These are phyloP conservation scores for Platanthera zijinensis DNA, from an alignment of 106 monocot genomes.

Conservation along the genomic window DNA sequence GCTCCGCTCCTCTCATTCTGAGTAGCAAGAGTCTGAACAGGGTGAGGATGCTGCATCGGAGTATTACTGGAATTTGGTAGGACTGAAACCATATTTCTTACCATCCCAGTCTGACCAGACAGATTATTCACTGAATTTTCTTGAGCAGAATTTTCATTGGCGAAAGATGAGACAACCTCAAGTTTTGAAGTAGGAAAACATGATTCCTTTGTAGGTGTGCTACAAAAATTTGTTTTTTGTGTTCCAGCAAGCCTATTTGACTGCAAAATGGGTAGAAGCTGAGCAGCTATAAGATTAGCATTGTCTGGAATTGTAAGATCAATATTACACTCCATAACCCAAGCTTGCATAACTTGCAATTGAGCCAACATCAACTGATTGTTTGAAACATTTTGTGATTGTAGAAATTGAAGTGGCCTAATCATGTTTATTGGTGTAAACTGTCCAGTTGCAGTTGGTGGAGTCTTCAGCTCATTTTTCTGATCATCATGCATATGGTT, in stretches of 20 bases:
- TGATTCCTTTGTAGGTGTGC: slow-evolving; percentile 14
- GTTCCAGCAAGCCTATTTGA: slow-evolving; percentile 37
- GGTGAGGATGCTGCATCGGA: slow-evolving; percentile 37
- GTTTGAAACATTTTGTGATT: slow-evolving; percentile 35
- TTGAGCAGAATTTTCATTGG: slow-evolving; percentile 52
- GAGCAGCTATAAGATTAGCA: slow-evolving; percentile 50
- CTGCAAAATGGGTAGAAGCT: slow-evolving; percentile 66
- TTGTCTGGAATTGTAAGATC: slow-evolving; percentile 73
- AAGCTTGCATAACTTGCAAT: slow-evolving; percentile 63
- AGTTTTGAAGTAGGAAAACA: slow-evolving; percentile 35
- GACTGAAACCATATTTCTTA: slow-evolving; percentile 15
- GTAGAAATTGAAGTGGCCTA: slow-evolving; percentile 37
- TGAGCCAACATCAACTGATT: slow-evolving; percentile 59
- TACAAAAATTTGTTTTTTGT: slow-evolving; percentile 45
- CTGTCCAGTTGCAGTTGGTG: slow-evolving; percentile 32
- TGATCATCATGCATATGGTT: slow-evolving; percentile 28
- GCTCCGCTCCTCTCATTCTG: slow-evolving; percentile 33
- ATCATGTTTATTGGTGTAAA: slow-evolving; percentile 20
- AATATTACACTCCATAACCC: slow-evolving; percentile 78
- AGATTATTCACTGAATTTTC: slow-evolving; percentile 32
- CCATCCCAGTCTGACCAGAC: slow-evolving; percentile 28
- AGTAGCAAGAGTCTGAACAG: slow-evolving; percentile 24
- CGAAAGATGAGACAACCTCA: slow-evolving; percentile 35
- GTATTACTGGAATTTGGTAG: slow-evolving; percentile 27
- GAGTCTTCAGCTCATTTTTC: slow-evolving; percentile 37